These are phyloP conservation scores for Corymbia citriodora DNA, from an alignment of 441 rosid genomes.

Conservation along the genomic window DNA sequence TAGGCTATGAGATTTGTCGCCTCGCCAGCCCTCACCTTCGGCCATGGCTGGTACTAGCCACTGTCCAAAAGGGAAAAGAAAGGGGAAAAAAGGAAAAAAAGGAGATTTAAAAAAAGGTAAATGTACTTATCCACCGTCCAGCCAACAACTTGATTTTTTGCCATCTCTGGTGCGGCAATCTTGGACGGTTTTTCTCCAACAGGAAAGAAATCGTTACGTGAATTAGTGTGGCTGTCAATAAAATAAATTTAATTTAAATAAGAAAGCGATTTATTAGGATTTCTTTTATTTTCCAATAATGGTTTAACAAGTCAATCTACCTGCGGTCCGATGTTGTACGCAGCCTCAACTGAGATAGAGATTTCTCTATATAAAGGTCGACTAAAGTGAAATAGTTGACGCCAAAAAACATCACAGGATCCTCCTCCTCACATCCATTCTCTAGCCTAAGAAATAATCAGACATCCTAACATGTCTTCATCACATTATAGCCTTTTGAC, in stretches of 20 bases:
- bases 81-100: too few species aligned
- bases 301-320: background rate
- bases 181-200: background rate
- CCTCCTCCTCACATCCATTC: too few species aligned
- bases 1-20: too few species aligned
- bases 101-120: too few species aligned
- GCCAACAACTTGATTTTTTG: too few species aligned
- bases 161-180: too few species aligned
- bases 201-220: background rate
- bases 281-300: background rate
- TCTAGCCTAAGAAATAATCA: too few species aligned
- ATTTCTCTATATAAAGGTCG: background rate
- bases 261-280: background rate
- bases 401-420: background rate
- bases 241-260: too few species aligned
- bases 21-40: too few species aligned
- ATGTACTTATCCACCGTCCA: too few species aligned
- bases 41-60: too few species aligned
- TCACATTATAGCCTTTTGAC: background rate
- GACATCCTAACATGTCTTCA: background rate
- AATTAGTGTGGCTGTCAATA: background rate
- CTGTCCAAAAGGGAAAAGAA: too few species aligned
- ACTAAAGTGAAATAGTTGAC: background rate
- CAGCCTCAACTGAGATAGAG: background rate
- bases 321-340: background rate